Percentiles rank a stretch among this genome's conserved stretches.
phyloP scores from a whole-genome alignment of 1,139 yeast genomes.

The Ogataea hybrid region DNA sequence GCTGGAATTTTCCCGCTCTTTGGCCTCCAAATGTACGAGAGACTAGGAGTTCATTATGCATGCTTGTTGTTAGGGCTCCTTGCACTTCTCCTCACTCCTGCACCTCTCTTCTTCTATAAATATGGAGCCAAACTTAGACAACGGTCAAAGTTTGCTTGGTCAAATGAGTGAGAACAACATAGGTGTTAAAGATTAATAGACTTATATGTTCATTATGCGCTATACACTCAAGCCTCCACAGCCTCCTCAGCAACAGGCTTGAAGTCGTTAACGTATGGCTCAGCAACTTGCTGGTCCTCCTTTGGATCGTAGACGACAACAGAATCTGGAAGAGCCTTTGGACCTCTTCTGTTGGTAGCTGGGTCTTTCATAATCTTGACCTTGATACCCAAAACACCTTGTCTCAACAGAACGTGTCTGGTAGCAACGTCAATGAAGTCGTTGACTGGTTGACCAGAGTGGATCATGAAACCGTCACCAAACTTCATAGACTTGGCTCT shows the following conservation, averaged over 20 bases:
- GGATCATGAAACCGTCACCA: conserved; percentile 99
- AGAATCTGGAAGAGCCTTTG: conserved; percentile 93
- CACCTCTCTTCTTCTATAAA: conserved; percentile 58
- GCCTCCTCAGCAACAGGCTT: conserved; percentile 45
- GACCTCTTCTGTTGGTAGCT: conserved; percentile 86
- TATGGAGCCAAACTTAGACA: conserved; percentile 60
- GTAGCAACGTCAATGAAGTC: conserved; percentile 99
- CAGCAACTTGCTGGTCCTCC: conserved; percentile 88
- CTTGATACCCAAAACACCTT: conserved; percentile 99
- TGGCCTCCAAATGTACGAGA: conserved; percentile 52
- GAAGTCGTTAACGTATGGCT: conserved; percentile 83
- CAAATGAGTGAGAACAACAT: conserved; percentile 9
- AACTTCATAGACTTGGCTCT: conserved; percentile 99
- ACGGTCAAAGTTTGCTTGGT: conserved; percentile 47
- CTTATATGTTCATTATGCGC: conserved; percentile 8
- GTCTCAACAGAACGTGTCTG: conserved; percentile 99
- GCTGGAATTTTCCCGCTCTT: conserved; percentile 83
- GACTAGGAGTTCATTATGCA: conserved; percentile 59
- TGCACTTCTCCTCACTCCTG: conserved; percentile 54
- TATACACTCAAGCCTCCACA: conserved; percentile 14
- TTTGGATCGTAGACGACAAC: conserved; percentile 95
- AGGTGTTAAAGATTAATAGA: background rate
- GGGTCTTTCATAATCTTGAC: conserved; percentile 99
- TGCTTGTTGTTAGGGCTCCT: conserved; percentile 53
- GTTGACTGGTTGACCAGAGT: conserved; percentile 99